Conservation (phyloP, 1,284 basidiomycete genomes). For the Volvariella surrecta region DNA sequence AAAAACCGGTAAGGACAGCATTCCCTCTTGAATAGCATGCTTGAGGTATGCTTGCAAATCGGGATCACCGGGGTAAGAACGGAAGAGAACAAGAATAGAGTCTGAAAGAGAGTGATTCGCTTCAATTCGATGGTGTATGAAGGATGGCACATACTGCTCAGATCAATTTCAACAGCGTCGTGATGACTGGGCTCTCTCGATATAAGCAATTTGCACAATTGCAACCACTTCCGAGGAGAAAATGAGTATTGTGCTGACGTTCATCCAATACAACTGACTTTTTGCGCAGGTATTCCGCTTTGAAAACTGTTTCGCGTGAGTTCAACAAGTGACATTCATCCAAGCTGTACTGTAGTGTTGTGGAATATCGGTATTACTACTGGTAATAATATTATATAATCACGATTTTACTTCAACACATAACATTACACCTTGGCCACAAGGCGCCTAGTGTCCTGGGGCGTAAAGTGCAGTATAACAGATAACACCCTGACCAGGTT, state of each 20-base stretch:
- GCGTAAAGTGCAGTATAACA: constrained; percentile 88
- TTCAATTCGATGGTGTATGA: neutral
- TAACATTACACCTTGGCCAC: constrained; percentile 55
- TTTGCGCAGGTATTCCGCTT: constrained; percentile 49
- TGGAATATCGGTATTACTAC: neutral
- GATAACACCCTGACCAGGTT: constrained; percentile 86
- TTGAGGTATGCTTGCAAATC: constrained; percentile 55
- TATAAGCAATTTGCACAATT: constrained; percentile 50
- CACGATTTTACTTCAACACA: neutral
- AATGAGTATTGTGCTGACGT: neutral
- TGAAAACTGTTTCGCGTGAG: constrained; percentile 66
- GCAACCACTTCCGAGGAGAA: constrained; percentile 44
- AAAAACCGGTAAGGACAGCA: constrained; percentile 50
- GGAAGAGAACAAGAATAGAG: constrained; percentile 56
- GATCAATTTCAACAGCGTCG: constrained; percentile 29
- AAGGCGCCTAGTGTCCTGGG: constrained; percentile 83
- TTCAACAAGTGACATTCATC: constrained; percentile 52
- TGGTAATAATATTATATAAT: constrained; percentile 2
- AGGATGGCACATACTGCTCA: constrained; percentile 36
- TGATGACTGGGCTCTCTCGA: constrained; percentile 33
- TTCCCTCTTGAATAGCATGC: constrained; percentile 43
- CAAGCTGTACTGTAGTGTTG: neutral
- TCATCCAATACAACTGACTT: constrained; percentile 31
- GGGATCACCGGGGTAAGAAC: constrained; percentile 56
- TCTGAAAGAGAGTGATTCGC: constrained; percentile 34